A percentile compares a stretch with the other conserved stretches of the same genome.
phyloP scores from a whole-genome alignment of 768 basidiomycete species.

The Grammothele lineata region DNA sequence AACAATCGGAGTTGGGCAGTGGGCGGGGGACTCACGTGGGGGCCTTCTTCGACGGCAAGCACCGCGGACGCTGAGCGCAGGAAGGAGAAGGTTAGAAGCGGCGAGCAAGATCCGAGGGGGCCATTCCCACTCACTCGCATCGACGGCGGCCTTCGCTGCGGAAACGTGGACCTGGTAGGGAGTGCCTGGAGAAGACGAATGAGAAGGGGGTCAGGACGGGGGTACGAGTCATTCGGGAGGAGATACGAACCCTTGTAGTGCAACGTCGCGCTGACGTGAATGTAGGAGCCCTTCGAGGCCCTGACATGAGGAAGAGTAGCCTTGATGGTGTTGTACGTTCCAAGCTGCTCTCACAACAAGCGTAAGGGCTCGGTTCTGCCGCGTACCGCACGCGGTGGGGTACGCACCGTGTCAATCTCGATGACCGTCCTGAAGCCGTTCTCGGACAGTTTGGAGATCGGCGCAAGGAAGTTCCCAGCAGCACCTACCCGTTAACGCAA shows the following conservation, averaged over 20 bases:
- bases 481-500: conserved; percentile 51
- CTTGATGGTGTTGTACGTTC: conserved; percentile 93
- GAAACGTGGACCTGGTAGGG: conserved; percentile 92
- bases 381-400: background rate
- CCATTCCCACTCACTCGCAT: conserved; percentile 50
- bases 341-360: conserved; percentile 47
- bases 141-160: conserved; percentile 92
- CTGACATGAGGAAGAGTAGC: conserved; percentile 78
- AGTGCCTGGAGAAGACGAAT: conserved; percentile 57
- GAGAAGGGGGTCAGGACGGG: conserved; percentile 7
- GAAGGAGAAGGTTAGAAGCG: background rate
- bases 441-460: conserved; percentile 77
- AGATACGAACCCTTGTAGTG: conserved; percentile 75
- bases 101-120: background rate
- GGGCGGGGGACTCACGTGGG: conserved; percentile 42
- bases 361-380: background rate
- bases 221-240: too few relatives aligned
- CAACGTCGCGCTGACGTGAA: conserved; percentile 86
- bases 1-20: too few relatives aligned
- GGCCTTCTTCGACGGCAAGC: conserved; percentile 91
- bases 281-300: conserved; percentile 70
- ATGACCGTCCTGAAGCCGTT: conserved; percentile 92
- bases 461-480: conserved; percentile 93
- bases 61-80: conserved; percentile 63
- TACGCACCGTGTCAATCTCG: conserved; percentile 83